Evolutionary conservation across 306 rosid genomes (phyloP), one percentile per base, ranked within the genome.

Genomic region (Cucumis cinereus): DNA sequence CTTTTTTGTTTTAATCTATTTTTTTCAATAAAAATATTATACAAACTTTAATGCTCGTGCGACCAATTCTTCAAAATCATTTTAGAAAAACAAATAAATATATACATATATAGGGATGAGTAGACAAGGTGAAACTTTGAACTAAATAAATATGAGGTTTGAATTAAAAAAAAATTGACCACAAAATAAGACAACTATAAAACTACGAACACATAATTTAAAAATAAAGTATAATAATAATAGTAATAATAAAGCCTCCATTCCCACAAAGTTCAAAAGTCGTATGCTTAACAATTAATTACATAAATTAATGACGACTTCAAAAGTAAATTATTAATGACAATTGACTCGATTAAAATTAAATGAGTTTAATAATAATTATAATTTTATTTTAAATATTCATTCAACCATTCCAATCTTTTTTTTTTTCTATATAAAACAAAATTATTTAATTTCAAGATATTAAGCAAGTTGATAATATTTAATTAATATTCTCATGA

Each of bases 331-430:
- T n/a, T 43, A 68, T 22, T 20, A 68, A 68, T 43, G 6, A 12
- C 74, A 43, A 68, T 68, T 68, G 74, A 68, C 74, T 40, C 35
- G 54, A 68, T 40, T 68, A 69, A 69, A 43, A 45, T 20, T 22
- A 54, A 11, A 22, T 4, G 49, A 41, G n/a, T 40, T 38, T 38
- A 66, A n/a, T 38, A 36, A 62, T 33, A 62, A 33, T 10, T 30
- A 30, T 30, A 30, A 40, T 66, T 66, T 35, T 8, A 52, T 35
- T 35, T 40, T 11, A 35, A 40, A n/a, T 41, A 30, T 30, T 61
- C 68, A 14, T 14, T 61, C 40, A 14, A 61, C 40, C 68, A 26
- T 61, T 61, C 41, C 38, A 61, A 61, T 61, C 17, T 26, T 59
- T 22, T 10, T 26, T 0, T 57, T 22, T 57, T 10, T 23, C 5